Conservation (phyloP, 2,329 filamentous ascomycete species). For the Magnaporthiopsis incrustans region DNA sequence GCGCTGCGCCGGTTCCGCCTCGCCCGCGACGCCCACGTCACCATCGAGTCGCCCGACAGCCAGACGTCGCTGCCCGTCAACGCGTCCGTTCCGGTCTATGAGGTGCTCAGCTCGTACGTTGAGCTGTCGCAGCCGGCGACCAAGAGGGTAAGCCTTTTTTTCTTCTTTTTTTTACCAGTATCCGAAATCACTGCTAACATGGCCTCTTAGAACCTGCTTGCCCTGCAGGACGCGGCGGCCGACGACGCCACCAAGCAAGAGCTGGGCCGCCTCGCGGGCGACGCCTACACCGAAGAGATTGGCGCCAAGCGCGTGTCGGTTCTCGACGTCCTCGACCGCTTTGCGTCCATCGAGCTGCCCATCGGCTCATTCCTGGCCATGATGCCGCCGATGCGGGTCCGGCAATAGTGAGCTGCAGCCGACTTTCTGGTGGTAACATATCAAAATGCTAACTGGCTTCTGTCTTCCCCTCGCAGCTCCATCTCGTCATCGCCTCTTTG, state of each 20-base stretch:
- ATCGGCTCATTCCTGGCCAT: slow-evolving; percentile 54
- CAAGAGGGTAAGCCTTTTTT: slow-evolving; percentile 40
- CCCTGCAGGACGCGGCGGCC: background rate
- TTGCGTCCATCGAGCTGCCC: slow-evolving; percentile 42
- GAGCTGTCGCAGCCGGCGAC: slow-evolving; percentile 65
- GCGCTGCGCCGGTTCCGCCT: slow-evolving; percentile 57
- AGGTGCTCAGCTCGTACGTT: slow-evolving; percentile 60
- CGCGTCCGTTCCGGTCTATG: slow-evolving; percentile 49
- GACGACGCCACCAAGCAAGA: slow-evolving; percentile 32
- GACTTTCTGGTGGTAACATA: slow-evolving; percentile 7
- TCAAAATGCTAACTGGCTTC: background rate
- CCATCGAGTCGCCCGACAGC: slow-evolving; percentile 34
- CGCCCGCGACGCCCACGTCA: slow-evolving; percentile 59
- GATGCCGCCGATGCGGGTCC: slow-evolving; percentile 51
- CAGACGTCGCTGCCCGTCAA: slow-evolving; percentile 45
- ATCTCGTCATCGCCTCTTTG: slow-evolving; percentile 65
- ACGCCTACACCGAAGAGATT: slow-evolving; percentile 30
- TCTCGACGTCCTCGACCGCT: slow-evolving; percentile 54
- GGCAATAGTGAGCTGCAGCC: slow-evolving; percentile 21
- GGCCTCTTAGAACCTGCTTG: background rate
- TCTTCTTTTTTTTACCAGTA: too few species aligned
- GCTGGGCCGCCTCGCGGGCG: slow-evolving; percentile 29
- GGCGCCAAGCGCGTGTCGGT: slow-evolving; percentile 43
- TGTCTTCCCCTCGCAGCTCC: slow-evolving; percentile 30
- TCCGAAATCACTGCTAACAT: background rate